A percentile compares a stretch with the other conserved stretches of the same genome.
These are phyloP conservation scores for Angomonas deanei DNA, from an alignment of 208 protist species.

Conservation along the genomic window DNA sequence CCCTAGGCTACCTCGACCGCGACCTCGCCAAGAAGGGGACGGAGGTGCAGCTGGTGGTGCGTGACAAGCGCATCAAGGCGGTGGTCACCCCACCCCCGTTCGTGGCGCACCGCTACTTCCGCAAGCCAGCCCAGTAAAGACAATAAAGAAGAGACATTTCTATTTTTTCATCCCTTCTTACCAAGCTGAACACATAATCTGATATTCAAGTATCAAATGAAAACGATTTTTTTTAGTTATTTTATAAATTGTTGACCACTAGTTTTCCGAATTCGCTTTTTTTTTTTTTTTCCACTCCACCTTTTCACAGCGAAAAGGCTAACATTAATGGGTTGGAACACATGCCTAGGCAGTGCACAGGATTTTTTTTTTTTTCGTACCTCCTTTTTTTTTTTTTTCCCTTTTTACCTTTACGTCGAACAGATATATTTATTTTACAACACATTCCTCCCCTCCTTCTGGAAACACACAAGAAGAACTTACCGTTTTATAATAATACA, in stretches of 20 bases:
- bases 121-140: conserved; percentile 16
- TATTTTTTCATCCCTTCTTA: not conserved
- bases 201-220: not conserved
- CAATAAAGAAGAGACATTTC: conserved; percentile 8
- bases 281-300: conserved; percentile 5
- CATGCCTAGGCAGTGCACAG: not conserved
- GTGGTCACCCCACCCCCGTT: conserved; percentile 92
- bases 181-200: too few relatives aligned
- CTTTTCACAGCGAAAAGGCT: not conserved
- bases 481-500: not conserved
- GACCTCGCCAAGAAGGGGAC: conserved; percentile 63
- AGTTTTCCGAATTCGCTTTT: not conserved
- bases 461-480: too few relatives aligned
- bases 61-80: conserved; percentile 64
- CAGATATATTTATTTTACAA: too few relatives aligned
- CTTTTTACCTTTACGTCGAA: not conserved
- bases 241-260: not conserved
- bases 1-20: conserved; percentile 89
- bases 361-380: not conserved
- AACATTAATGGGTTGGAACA: not conserved
- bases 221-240: not conserved
- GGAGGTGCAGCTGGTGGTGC: conserved; percentile 85
- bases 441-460: too few relatives aligned
- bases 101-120: conserved; percentile 67
- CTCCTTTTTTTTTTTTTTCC: not conserved